phyloP scores from a whole-genome alignment of 495 filamentous ascomycete genomes.

The Neurospora discreta region DNA sequence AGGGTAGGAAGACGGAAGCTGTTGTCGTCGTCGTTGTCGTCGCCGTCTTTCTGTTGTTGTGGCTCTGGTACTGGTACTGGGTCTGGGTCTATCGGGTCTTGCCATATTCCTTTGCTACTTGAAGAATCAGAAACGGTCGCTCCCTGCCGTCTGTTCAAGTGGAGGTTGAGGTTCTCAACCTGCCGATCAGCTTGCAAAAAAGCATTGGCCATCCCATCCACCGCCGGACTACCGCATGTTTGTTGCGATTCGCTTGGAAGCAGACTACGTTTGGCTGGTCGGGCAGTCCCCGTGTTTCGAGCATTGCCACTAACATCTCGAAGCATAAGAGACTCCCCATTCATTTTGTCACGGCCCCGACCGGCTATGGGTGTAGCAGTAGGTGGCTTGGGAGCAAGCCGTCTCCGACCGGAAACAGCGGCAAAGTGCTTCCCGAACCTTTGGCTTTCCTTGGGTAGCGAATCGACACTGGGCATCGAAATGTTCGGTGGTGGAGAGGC shows the following conservation, averaged over 20 bases:
- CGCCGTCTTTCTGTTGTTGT: slow-evolving; percentile 4
- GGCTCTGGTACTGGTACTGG: slow-evolving; percentile 5
- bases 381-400: not conserved
- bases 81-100: not conserved
- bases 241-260: slow-evolving; percentile 33
- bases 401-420: slow-evolving; percentile 14
- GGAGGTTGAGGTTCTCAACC: not conserved
- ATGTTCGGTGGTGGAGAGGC: slow-evolving; percentile 16
- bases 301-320: not conserved
- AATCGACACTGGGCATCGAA: not conserved
- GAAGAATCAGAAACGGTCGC: not conserved
- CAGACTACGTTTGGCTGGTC: slow-evolving; percentile 9
- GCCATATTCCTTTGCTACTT: not conserved
- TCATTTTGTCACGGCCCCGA: not conserved
- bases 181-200: slow-evolving; percentile 18
- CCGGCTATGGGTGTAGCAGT: not conserved
- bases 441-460: slow-evolving; percentile 6
- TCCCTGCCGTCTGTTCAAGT: not conserved
- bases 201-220: slow-evolving; percentile 30
- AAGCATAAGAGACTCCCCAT: not conserved
- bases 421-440: slow-evolving; percentile 28
- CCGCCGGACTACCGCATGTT: slow-evolving; percentile 22
- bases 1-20: not conserved
- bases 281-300: not conserved
- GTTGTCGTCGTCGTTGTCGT: slow-evolving; percentile 1